These are phyloP conservation scores for Durusdinium trenchii DNA, from an alignment of 73 alveolate genomes.

Conservation along the genomic window DNA sequence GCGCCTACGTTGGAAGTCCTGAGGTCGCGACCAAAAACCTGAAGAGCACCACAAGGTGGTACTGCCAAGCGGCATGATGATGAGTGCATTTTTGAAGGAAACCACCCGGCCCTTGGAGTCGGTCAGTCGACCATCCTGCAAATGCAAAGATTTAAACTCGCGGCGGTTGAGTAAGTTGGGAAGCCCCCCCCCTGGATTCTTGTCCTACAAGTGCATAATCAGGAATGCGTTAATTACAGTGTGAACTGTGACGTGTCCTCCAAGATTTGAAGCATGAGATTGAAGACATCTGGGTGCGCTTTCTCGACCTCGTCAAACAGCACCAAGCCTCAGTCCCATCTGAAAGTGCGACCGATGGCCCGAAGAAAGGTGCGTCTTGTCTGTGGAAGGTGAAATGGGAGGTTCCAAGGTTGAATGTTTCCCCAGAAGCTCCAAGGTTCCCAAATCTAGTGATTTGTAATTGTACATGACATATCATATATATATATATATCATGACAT, in stretches of 20 bases:
- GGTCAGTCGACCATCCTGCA: slow-evolving; percentile 96
- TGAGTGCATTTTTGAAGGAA: slow-evolving; percentile 84
- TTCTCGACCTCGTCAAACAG: slow-evolving; percentile 96
- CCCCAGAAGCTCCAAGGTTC: too few relatives aligned
- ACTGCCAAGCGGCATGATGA: slow-evolving; percentile 68
- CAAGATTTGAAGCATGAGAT: slow-evolving; percentile 95
- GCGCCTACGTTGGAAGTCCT: slow-evolving; percentile 96
- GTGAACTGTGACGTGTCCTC: slow-evolving; percentile 46
- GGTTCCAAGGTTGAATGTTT: too few relatives aligned
- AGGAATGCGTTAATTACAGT: too few relatives aligned
- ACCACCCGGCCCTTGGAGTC: slow-evolving; percentile 96
- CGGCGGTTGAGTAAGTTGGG: not conserved
- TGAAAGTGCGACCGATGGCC: not conserved
- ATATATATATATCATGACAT: too few relatives aligned
- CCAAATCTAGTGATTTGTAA: too few relatives aligned
- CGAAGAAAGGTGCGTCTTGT: too few relatives aligned
- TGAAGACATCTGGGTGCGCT: slow-evolving; percentile 96
- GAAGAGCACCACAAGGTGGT: not conserved
- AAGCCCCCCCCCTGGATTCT: not conserved
- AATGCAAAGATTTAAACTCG: not conserved
- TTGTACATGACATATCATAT: too few relatives aligned
- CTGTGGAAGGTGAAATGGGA: too few relatives aligned
- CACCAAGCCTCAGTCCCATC: slow-evolving; percentile 55
- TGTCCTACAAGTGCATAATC: too few relatives aligned
- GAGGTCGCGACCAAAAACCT: not conserved